Base-by-base conservation (phyloP, 2,329 filamentous ascomycete genomes). In the Fusarium virguliforme region DNA sequence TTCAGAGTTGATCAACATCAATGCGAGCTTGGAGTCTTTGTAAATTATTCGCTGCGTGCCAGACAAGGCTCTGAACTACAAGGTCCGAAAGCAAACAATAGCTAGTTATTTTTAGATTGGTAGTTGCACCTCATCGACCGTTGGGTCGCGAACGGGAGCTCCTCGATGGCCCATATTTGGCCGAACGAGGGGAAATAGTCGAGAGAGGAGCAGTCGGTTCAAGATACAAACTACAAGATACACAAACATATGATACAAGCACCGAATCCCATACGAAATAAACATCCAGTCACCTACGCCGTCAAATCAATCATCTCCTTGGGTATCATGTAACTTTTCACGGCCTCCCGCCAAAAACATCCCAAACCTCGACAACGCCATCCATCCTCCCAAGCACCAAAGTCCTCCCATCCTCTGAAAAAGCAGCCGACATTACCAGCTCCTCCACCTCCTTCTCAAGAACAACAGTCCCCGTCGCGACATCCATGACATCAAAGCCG, bases 401-500 rank as follows among this genome's bases (percentile, higher is more conserved):
- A 8, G 65, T 66, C 8, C 58, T 74, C 0, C 73, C 75, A n/a
- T 81, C 75, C 13, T 71, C 65, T 5, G 77, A 76, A 59, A 84
- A 84, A 7, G 76, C 79, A 0, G 74, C 82, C 8, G 81, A 71
- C 9, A 81, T 83, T 8, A 83, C 74, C 43, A 81, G 50, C 1
- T 67, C 73, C 2, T 70, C 73, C 32, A 64, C 74, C 0, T 46
- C 24, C 38, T 69, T 70, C 26, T 79, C 79, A 15, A 77, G 79
- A 0, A 80, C 64, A 1, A 83, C 69, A 3, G 60, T 62, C 0
- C 82, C 82, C 1, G 81, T 79, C 9, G 65, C 67, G 28, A 81
- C 70, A 12, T 84, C 81, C 73, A 81, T 81, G 18, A 84, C 70
- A 24, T 84, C 83, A 58, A 84, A 80, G 7, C 82, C 83, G 4